Evolutionary conservation across 208 protist genomes (phyloP).

Genomic region (Jaenimonas drosophilae): DNA sequence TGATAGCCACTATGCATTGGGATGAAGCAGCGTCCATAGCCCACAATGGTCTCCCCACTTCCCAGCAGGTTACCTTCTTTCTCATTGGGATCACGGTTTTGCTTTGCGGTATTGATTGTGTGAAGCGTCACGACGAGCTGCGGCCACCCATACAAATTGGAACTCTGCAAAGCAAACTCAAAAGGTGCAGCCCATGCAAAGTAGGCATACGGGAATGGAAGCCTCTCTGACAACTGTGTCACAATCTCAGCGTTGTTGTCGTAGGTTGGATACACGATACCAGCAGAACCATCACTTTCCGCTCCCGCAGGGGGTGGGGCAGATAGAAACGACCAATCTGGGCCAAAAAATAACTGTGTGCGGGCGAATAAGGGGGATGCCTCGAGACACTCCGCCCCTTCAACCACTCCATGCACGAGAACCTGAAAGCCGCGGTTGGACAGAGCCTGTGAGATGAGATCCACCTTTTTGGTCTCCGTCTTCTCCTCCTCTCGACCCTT

Average conservation of each 20-base stretch:
- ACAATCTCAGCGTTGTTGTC: constrained; percentile 70
- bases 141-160: constrained; percentile 76
- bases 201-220: constrained; percentile 39
- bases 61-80: constrained; percentile 26
- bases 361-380: constrained; percentile 50
- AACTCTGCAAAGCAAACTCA: constrained; percentile 71
- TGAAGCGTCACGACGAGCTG: constrained; percentile 75
- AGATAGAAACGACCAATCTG: constrained; percentile 59
- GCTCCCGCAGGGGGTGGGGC: constrained; percentile 1
- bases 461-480: not conserved
- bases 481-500: constrained; percentile 1
- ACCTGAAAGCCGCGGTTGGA: constrained; percentile 53
- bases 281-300: constrained; percentile 8
- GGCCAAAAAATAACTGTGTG: constrained; percentile 76
- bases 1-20: constrained; percentile 59
- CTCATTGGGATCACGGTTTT: constrained; percentile 15
- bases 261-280: constrained; percentile 39
- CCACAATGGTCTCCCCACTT: constrained; percentile 42
- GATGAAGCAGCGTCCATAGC: constrained; percentile 76
- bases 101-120: constrained; percentile 28
- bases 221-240: constrained; percentile 63
- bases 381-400: constrained; percentile 69
- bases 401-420: constrained; percentile 66
- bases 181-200: constrained; percentile 74
- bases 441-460: not conserved